Percentiles rank a stretch among this genome's conserved stretches.
These are phyloP conservation scores for Ziziphus jujuba DNA, from an alignment of 306 rosid genomes.

Conservation along the genomic window DNA sequence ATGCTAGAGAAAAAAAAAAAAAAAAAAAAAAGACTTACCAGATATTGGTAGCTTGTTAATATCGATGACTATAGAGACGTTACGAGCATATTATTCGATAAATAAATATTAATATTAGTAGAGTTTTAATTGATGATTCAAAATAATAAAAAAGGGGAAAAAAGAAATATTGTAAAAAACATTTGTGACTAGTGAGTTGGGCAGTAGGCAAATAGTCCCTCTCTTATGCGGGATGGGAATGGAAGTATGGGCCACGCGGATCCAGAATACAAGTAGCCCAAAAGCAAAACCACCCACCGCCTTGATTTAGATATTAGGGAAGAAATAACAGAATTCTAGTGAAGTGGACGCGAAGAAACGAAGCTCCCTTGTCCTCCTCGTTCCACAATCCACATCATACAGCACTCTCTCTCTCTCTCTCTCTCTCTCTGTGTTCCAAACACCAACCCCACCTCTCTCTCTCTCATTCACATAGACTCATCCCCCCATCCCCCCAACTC, in stretches of 20 bases:
- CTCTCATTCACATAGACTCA: slow-evolving; percentile 13
- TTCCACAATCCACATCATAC: slow-evolving; percentile 1
- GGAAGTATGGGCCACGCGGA: neutral
- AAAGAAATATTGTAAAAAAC: no score
- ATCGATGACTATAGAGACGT: no score
- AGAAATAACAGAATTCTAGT: slow-evolving; percentile 67
- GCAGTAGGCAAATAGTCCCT: slow-evolving; percentile 44
- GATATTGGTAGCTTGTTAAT: no score
- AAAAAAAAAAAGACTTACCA: no score
- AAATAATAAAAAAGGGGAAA: no score
- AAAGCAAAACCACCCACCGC: slow-evolving; percentile 45
- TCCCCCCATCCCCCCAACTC: neutral
- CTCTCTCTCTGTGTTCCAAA: slow-evolving; percentile 14
- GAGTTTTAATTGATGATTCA: no score
- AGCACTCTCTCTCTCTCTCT: slow-evolving; percentile 20
- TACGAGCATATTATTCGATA: neutral
- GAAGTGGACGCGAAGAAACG: slow-evolving; percentile 99
- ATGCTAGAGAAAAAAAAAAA: no score
- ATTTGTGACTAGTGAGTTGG: no score
- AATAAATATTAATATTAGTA: no score
- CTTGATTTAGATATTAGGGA: slow-evolving; percentile 23
- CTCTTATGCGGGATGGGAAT: slow-evolving; percentile 26
- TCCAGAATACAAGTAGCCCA: slow-evolving; percentile 4
- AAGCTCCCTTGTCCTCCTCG: slow-evolving; percentile 50
- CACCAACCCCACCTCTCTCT: neutral